Evolutionary conservation across 192 early-diverging fungal genomes (phyloP).

Genomic region (Chytriomyces confervae): DNA sequence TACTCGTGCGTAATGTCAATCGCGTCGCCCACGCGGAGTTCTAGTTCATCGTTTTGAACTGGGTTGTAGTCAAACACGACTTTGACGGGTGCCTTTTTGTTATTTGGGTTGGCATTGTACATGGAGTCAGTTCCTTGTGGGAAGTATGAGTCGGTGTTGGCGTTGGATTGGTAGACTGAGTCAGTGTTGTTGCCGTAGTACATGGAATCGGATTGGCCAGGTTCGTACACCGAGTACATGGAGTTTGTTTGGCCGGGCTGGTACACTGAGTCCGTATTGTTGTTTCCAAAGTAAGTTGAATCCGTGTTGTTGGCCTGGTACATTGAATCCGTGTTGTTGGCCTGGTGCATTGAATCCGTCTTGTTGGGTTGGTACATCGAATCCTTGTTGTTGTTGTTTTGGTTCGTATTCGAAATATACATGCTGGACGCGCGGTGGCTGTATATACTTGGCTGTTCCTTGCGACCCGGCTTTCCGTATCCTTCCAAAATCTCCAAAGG

Average conservation of each 20-base stretch:
- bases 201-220: not conserved
- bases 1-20: not conserved
- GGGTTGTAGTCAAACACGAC: slow-evolving; percentile 24
- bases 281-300: too few species aligned
- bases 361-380: too few species aligned
- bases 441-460: not conserved
- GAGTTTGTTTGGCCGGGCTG: not conserved
- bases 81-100: not conserved
- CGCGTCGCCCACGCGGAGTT: slow-evolving; percentile 3
- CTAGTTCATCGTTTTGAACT: not conserved
- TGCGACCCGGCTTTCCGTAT: not conserved
- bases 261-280: too few species aligned
- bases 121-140: not conserved
- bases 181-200: not conserved
- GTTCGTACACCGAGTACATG: not conserved
- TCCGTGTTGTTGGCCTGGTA: too few species aligned
- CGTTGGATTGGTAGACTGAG: not conserved
- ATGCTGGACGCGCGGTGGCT: slow-evolving; percentile 2
- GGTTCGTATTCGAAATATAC: not conserved
- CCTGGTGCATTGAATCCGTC: too few species aligned
- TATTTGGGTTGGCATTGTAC: not conserved
- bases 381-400: too few species aligned
- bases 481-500: slow-evolving; percentile 42
- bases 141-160: too few species aligned
- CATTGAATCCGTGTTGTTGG: too few species aligned